Percentiles rank a stretch among this genome's conserved stretches.
Evolutionary conservation across 2,329 filamentous ascomycete genomes (phyloP).

Genomic region (Colletotrichum eleusines): DNA sequence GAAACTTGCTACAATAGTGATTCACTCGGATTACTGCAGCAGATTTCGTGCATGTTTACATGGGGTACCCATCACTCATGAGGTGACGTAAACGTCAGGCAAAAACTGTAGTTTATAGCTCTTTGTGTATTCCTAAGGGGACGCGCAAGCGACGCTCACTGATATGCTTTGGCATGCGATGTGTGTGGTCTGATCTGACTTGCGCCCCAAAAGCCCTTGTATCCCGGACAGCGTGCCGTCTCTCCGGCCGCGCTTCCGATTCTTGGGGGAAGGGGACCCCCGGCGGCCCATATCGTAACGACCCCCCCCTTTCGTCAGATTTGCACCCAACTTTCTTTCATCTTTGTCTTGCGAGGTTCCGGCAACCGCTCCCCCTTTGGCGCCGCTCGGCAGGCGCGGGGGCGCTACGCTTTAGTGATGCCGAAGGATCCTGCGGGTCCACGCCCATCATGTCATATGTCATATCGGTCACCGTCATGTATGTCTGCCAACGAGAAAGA

Average conservation of each 20-base stretch:
- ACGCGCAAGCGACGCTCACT: background rate
- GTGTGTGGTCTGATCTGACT: background rate
- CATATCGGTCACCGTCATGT: too few relatives aligned
- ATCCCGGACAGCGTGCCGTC: background rate
- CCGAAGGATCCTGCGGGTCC: too few relatives aligned
- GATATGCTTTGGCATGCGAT: background rate
- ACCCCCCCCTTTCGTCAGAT: background rate
- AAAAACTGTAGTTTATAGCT: background rate
- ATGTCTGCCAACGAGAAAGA: too few relatives aligned
- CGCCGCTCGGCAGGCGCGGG: too few relatives aligned
- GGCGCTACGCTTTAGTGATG: too few relatives aligned
- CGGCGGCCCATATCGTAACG: background rate
- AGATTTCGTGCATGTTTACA: background rate
- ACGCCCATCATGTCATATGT: too few relatives aligned
- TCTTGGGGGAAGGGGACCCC: background rate
- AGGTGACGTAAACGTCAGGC: background rate
- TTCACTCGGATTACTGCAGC: background rate
- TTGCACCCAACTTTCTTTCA: background rate
- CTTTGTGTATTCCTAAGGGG: background rate
- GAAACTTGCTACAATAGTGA: background rate
- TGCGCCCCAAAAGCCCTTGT: background rate
- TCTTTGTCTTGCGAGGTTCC: background rate
- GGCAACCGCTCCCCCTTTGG: too few relatives aligned
- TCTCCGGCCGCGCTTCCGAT: background rate
- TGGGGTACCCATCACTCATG: too few relatives aligned